Conservation (phyloP, 148 eudicot species). For the Amaranthus palmeri region DNA sequence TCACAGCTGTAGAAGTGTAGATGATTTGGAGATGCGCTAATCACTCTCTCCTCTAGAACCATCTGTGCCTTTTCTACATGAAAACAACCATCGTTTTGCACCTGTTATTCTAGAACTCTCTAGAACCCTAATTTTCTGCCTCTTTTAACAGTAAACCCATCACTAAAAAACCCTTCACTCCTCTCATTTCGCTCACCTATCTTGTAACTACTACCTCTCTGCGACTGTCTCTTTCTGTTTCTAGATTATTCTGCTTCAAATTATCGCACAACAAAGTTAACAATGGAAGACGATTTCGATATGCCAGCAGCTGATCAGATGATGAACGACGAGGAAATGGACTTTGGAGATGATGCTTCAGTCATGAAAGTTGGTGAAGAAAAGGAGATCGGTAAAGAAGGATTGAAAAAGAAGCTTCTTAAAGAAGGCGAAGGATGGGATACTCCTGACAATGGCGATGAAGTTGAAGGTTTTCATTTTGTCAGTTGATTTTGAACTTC, state of each 20-base stretch:
- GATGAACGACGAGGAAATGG: constrained; percentile 50
- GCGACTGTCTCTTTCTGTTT: constrained; percentile 10
- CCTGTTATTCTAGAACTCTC: neutral
- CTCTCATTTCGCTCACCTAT: neutral
- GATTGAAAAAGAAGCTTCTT: constrained; percentile 87
- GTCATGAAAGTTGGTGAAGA: constrained; percentile 76
- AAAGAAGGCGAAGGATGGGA: constrained; percentile 90
- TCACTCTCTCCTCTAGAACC: neutral
- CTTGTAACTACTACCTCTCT: neutral
- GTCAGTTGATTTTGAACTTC: neutral
- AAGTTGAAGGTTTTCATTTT: constrained; percentile 60
- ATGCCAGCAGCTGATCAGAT: constrained; percentile 57
- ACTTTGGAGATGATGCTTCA: constrained; percentile 36
- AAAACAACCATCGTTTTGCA: neutral
- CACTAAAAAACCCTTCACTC: neutral
- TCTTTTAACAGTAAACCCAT: neutral
- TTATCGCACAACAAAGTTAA: neutral
- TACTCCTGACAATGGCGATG: constrained; percentile 83
- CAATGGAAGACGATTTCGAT: constrained; percentile 71
- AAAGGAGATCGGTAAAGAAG: constrained; percentile 70
- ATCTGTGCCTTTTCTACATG: neutral
- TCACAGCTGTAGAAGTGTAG: too few relatives aligned
- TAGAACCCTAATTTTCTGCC: neutral
- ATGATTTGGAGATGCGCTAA: too few relatives aligned
- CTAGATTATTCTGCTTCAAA: neutral